Evolutionary conservation across 306 rosid genomes (phyloP).

Genomic region (Ochetophila trinervis): DNA sequence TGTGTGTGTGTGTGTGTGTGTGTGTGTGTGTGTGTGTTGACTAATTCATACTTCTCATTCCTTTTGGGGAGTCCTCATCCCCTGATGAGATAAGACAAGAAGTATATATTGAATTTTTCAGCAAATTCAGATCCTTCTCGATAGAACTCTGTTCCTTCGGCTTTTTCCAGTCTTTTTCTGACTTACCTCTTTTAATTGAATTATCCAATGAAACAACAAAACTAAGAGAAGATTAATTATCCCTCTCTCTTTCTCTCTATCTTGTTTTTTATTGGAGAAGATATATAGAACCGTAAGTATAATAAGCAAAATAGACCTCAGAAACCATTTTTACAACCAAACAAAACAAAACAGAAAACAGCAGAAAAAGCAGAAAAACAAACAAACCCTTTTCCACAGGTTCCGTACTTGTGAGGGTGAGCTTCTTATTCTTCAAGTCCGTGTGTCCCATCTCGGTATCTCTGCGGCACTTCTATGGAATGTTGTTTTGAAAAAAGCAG

Average conservation of each 20-base stretch:
- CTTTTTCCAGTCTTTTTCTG: conserved; percentile 50
- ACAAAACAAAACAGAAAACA: not conserved
- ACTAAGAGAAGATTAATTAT: not conserved
- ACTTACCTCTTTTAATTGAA: conserved; percentile 32
- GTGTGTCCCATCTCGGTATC: not conserved
- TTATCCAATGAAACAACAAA: conserved; percentile 33
- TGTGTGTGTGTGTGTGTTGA: not conserved
- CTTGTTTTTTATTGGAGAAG: not conserved
- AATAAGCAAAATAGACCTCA: too few species aligned
- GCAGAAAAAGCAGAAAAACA: not conserved
- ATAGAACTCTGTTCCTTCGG: conserved; percentile 20
- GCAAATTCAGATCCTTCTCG: conserved; percentile 27
- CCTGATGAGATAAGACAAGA: conserved; percentile 34
- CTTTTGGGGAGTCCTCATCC: conserved; percentile 38
- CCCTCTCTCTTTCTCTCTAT: not conserved
- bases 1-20: too few species aligned
- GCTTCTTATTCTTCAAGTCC: not conserved
- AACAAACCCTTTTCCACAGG: not conserved
- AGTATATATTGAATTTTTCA: conserved; percentile 17
- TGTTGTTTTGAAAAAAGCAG: not conserved
- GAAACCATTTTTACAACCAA: not conserved
- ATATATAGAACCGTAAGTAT: too few species aligned
- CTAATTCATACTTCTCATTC: conserved; percentile 44
- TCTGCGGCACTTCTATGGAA: not conserved
- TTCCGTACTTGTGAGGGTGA: not conserved